Evolutionary conservation across 768 basidiomycete genomes (phyloP).

Genomic region (Mycena rebaudengoi): DNA sequence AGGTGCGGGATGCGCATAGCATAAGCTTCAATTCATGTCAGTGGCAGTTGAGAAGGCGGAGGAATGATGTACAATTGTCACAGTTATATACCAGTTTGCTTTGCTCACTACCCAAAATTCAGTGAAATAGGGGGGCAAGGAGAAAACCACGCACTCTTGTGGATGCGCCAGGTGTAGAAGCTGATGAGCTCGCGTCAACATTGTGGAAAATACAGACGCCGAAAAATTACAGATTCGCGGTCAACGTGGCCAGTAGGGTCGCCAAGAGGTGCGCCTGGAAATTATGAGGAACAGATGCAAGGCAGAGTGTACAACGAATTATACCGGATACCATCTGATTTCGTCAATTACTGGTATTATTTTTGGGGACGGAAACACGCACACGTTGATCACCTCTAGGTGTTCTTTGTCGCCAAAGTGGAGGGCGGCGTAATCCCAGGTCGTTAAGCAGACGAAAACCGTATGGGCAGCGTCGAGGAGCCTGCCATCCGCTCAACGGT

Average conservation of each 20-base stretch:
- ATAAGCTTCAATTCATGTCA: slow-evolving; percentile 1
- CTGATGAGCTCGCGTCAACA: not conserved
- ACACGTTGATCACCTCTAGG: not conserved
- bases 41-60: not conserved
- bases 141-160: slow-evolving; percentile 8
- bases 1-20: not conserved
- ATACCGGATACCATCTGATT: slow-evolving; percentile 3
- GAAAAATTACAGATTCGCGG: slow-evolving; percentile 4
- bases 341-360: not conserved
- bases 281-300: not conserved
- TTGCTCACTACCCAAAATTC: slow-evolving; percentile 6
- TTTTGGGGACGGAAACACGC: not conserved
- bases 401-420: not conserved
- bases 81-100: slow-evolving; percentile 7
- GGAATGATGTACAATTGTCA: not conserved
- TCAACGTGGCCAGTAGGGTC: slow-evolving; percentile 1
- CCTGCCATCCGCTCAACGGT: not conserved
- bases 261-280: slow-evolving; percentile 2
- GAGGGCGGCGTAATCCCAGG: slow-evolving; percentile 6
- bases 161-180: slow-evolving; percentile 10
- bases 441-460: slow-evolving; percentile 5
- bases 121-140: not conserved
- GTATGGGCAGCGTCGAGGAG: slow-evolving; percentile 7
- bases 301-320: not conserved
- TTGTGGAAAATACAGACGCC: not conserved